Evolutionary conservation across 208 protist species (phyloP).

Genomic region (Acanthamoeba triangularis): DNA sequence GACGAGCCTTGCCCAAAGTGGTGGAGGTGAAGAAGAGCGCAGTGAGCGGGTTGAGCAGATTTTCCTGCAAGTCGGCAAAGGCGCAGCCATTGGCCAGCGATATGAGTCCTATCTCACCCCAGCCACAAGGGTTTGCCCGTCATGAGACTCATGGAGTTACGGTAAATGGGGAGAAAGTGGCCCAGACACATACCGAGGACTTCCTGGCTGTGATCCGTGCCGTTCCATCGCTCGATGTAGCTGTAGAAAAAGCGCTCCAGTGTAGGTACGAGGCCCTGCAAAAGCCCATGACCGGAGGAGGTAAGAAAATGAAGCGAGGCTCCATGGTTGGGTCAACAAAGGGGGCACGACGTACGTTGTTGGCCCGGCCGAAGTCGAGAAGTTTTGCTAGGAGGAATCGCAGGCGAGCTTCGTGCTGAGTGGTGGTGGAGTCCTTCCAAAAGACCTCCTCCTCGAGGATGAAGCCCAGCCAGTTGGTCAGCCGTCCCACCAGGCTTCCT

Average conservation of each 20-base stretch:
- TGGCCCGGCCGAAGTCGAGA: slow-evolving; percentile 14
- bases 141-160: too few relatives aligned
- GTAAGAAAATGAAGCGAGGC: neutral
- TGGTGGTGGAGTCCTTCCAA: neutral
- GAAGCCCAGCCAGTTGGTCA: slow-evolving; percentile 8
- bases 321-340: neutral
- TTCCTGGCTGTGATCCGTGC: neutral
- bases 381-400: neutral
- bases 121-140: too few relatives aligned
- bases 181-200: neutral
- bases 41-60: neutral
- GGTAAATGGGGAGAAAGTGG: too few relatives aligned
- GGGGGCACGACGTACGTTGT: neutral
- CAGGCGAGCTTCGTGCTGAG: neutral
- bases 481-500: neutral
- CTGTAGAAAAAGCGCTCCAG: slow-evolving; percentile 59
- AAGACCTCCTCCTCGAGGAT: slow-evolving; percentile 34
- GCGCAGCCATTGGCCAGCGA: neutral
- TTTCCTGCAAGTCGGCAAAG: neutral
- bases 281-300: neutral
- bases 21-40: slow-evolving; percentile 50
- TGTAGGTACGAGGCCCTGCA: neutral
- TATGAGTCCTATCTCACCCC: neutral
- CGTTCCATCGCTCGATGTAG: slow-evolving; percentile 52
- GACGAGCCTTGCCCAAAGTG: neutral